Percentiles rank a stretch among this genome's conserved stretches.
phyloP scores from a whole-genome alignment of 345 rosid species.

The Eucalyptus sp. region DNA sequence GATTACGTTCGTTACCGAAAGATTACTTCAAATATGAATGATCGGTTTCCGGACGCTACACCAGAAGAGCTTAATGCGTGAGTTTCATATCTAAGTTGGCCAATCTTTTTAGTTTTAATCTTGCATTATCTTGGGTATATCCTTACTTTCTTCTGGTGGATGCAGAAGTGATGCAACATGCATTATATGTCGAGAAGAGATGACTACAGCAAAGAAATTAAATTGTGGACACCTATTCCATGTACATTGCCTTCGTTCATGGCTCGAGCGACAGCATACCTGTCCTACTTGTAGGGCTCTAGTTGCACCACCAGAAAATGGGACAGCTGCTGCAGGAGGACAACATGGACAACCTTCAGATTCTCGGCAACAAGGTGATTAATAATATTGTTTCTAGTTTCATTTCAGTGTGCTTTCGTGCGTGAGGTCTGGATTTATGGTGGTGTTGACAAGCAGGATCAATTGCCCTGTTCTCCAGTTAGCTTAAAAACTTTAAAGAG shows the following conservation, averaged over 20 bases:
- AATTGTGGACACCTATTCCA: slow-evolving; percentile 93
- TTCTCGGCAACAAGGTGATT: slow-evolving; percentile 37
- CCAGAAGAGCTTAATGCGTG: slow-evolving; percentile 79
- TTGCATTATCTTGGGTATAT: neutral
- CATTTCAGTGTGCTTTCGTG: neutral
- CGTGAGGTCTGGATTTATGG: neutral
- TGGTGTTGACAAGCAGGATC: neutral
- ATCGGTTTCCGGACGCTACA: slow-evolving; percentile 86
- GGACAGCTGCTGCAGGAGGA: slow-evolving; percentile 36
- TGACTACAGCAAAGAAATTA: slow-evolving; percentile 87
- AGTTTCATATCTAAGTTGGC: slow-evolving; percentile 13
- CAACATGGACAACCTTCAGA: slow-evolving; percentile 47
- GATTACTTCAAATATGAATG: slow-evolving; percentile 98
- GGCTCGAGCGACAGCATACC: slow-evolving; percentile 95
- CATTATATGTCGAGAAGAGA: slow-evolving; percentile 97
- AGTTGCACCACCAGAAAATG: slow-evolving; percentile 77
- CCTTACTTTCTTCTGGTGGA: neutral
- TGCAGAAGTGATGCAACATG: slow-evolving; percentile 92
- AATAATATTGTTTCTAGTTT: neutral
- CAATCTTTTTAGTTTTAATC: neutral
- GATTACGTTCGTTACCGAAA: slow-evolving; percentile 87
- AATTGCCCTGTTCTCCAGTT: neutral
- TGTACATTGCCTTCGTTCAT: slow-evolving; percentile 92
- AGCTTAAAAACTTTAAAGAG: neutral
- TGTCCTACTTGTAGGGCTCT: slow-evolving; percentile 94